Evolutionary conservation across 202 grass and related monocot genomes (phyloP).

Genomic region (Eragrostis tef): DNA sequence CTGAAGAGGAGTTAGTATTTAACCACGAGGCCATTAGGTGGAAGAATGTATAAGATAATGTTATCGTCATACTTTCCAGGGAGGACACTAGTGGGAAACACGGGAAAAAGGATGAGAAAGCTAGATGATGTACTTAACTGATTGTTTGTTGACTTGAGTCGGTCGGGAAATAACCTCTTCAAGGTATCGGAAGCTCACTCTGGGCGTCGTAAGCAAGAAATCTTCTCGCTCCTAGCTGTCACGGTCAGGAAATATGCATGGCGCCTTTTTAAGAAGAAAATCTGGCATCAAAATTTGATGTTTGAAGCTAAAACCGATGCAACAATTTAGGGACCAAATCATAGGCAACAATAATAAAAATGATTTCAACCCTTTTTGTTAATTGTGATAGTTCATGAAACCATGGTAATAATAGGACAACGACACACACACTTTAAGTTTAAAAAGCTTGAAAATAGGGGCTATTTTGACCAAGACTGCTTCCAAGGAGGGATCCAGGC

Average conservation of each 20-base stretch:
- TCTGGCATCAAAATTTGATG: neutral
- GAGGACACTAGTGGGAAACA: conserved; percentile 17
- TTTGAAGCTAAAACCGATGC: too few relatives aligned
- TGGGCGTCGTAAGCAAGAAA: neutral
- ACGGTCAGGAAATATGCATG: too few relatives aligned
- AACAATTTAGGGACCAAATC: too few relatives aligned
- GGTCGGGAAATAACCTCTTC: neutral
- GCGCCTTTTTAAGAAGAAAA: too few relatives aligned
- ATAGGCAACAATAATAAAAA: too few relatives aligned
- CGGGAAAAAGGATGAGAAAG: conserved; percentile 6
- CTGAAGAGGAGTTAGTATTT: neutral
- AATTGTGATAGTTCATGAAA: too few relatives aligned
- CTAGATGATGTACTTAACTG: conserved; percentile 3
- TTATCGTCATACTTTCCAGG: neutral
- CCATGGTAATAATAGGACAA: neutral
- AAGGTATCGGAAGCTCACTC: neutral
- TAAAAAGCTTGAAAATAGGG: neutral
- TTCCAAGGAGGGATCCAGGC: conserved; percentile 25
- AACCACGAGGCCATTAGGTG: neutral
- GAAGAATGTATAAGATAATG: conserved; percentile 16
- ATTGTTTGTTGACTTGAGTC: conserved; percentile 31
- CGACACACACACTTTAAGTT: neutral
- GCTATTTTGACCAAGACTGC: conserved; percentile 37
- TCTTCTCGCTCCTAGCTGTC: neutral
- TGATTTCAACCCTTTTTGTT: too few relatives aligned